Evolutionary conservation across 768 basidiomycete species (phyloP), one percentile per base, ranked within the genome.

Genomic region (Tulasnella sp.): DNA sequence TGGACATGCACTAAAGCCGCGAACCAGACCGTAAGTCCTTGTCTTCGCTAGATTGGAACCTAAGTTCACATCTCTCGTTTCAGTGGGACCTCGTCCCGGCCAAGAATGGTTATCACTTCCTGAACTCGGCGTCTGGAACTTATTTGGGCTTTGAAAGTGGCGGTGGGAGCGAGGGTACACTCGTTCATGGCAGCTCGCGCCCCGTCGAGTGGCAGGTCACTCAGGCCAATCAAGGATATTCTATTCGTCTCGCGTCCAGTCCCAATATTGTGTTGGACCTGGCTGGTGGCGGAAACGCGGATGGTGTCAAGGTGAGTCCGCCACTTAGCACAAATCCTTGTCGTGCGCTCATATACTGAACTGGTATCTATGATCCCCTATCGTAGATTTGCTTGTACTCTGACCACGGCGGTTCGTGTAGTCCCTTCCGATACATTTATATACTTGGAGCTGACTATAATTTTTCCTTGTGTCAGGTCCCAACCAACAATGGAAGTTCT

Each of bases 271-370:
- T 58, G 3, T 11, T 58, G 21, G 56, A 58, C 47, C 29, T 58
- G 41, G 56, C 56, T 30, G 42, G 29, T n/a, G 56, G 56, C 15
- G 43, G 30, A 23, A 30, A 19, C 21, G 47, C 30, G 7, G 56
- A 58, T 24, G 56, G 56, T 58, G 56, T 45, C 47, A 58, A 58
- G 56, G 43, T 58, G 24, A 43, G 41, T 43, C n/a, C n/a, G n/a
- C n/a, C n/a, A n/a, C n/a, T n/a, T n/a, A n/a, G n/a, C n/a, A n/a
- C n/a, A n/a, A n/a, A n/a, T n/a, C n/a, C n/a, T n/a, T n/a, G n/a
- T n/a, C n/a, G n/a, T n/a, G n/a, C n/a, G n/a, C n/a, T n/a, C n/a
- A n/a, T n/a, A n/a, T n/a, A n/a, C n/a, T n/a, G n/a, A n/a, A n/a
- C n/a, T n/a, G n/a, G n/a, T n/a, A n/a, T n/a, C n/a, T n/a, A n/a